Conservation (phyloP, 371 early-diverging fungal species). For the Mortierella sp. region DNA sequence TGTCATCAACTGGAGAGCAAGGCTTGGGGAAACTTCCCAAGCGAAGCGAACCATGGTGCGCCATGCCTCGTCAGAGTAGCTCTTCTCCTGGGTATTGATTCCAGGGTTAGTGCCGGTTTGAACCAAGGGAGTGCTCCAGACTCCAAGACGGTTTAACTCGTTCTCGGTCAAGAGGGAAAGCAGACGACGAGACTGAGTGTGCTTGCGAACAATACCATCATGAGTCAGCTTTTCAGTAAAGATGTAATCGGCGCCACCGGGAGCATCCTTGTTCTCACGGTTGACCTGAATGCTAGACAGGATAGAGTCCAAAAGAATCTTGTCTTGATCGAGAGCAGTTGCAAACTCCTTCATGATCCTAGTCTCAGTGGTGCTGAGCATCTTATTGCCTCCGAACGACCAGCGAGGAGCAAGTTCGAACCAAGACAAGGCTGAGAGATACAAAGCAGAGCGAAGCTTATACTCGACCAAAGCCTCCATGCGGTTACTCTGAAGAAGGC, state of each 20-base stretch:
- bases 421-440: conserved; percentile 79
- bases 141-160: conserved; percentile 84
- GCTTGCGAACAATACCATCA: conserved; percentile 61
- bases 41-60: conserved; percentile 80
- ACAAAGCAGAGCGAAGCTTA: conserved; percentile 72
- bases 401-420: conserved; percentile 79
- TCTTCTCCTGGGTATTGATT: conserved; percentile 61
- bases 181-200: conserved; percentile 69
- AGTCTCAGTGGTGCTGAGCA: conserved; percentile 71
- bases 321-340: conserved; percentile 73
- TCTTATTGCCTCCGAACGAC: conserved; percentile 79
- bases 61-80: conserved; percentile 77
- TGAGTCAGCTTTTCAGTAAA: conserved; percentile 47
- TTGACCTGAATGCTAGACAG: conserved; percentile 64
- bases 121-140: conserved; percentile 84
- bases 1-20: conserved; percentile 82
- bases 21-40: conserved; percentile 82
- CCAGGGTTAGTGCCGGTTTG: conserved; percentile 47
- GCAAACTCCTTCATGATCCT: conserved; percentile 79
- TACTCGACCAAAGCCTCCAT: conserved; percentile 78
- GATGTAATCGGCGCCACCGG: conserved; percentile 36
- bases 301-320: conserved; percentile 63
- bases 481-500: conserved; percentile 76
- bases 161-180: conserved; percentile 88
- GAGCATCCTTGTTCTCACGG: conserved; percentile 48